Conservation (phyloP, 805 yeast species). For the Saccharomycopsis sp. region DNA sequence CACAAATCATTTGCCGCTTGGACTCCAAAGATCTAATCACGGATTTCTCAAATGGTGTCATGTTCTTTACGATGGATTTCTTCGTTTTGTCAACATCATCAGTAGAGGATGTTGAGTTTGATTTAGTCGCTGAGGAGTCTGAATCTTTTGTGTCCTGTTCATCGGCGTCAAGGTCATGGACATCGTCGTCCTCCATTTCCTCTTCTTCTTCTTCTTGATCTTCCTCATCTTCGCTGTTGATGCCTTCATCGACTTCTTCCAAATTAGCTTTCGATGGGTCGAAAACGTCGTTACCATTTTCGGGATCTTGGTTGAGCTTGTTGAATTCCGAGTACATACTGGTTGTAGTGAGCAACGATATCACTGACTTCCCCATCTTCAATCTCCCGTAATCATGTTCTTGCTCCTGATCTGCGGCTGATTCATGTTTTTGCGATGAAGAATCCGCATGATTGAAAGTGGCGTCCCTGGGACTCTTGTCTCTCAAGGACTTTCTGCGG, state of each 20-base stretch:
- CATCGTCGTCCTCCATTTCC: slow-evolving; percentile 19
- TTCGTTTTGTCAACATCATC: slow-evolving; percentile 1
- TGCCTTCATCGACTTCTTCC: slow-evolving; percentile 16
- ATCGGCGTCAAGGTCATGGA: slow-evolving; percentile 11
- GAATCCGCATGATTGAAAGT: no score
- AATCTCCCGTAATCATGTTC: slow-evolving; percentile 22
- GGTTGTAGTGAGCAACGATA: slow-evolving; percentile 47
- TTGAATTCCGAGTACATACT: slow-evolving; percentile 38
- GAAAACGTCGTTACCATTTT: slow-evolving; percentile 7
- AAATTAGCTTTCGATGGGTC: slow-evolving; percentile 8
- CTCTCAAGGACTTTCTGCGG: no score
- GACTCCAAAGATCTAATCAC: slow-evolving; percentile 10
- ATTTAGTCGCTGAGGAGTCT: neutral
- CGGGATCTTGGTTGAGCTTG: no score
- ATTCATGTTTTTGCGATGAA: no score
- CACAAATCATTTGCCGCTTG: slow-evolving; percentile 16
- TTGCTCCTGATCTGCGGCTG: slow-evolving; percentile 24
- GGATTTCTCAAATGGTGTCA: slow-evolving; percentile 17
- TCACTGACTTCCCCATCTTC: slow-evolving; percentile 42
- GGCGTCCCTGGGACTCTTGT: no score
- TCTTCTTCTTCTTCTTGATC: slow-evolving; percentile 17
- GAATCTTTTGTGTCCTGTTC: neutral
- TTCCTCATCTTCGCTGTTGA: slow-evolving; percentile 15
- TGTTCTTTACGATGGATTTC: no score
- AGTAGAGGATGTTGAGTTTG: neutral